Evolutionary conservation across 2,329 filamentous ascomycete genomes (phyloP).

Genomic region (Aureobasidium subglaciale): DNA sequence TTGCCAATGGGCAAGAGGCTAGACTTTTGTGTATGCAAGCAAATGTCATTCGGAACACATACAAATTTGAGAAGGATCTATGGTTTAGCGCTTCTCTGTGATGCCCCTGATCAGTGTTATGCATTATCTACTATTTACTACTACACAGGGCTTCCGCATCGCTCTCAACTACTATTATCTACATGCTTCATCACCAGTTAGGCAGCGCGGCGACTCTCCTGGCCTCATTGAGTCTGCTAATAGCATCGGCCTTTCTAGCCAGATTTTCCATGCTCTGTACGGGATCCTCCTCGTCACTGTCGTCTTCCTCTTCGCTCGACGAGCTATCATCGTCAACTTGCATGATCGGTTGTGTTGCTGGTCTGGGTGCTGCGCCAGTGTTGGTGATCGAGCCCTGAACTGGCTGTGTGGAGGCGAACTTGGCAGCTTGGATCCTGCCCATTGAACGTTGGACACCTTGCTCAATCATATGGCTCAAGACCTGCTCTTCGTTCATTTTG

Average conservation of each 20-base stretch:
- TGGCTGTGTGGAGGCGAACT: not conserved
- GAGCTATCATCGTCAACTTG: not conserved
- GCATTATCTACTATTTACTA: no score
- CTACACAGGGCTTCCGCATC: not conserved
- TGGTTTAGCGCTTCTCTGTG: no score
- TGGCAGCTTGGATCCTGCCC: no score
- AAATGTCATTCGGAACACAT: no score
- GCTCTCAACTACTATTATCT: not conserved
- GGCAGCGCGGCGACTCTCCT: not conserved
- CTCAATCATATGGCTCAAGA: constrained; percentile 8
- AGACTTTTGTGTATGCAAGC: no score
- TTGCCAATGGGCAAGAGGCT: no score
- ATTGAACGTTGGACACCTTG: not conserved
- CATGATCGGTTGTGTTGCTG: not conserved
- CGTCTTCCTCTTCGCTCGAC: not conserved
- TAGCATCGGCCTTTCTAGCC: not conserved
- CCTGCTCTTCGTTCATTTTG: constrained; percentile 9
- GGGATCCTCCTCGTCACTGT: not conserved
- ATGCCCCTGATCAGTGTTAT: no score
- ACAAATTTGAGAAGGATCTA: no score
- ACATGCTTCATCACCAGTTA: not conserved
- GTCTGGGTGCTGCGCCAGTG: not conserved
- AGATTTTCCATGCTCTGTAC: not conserved
- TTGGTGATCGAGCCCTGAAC: not conserved
- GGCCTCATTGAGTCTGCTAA: not conserved